phyloP scores from a whole-genome alignment of 345 rosid genomes.

The Salix suchowensis region DNA sequence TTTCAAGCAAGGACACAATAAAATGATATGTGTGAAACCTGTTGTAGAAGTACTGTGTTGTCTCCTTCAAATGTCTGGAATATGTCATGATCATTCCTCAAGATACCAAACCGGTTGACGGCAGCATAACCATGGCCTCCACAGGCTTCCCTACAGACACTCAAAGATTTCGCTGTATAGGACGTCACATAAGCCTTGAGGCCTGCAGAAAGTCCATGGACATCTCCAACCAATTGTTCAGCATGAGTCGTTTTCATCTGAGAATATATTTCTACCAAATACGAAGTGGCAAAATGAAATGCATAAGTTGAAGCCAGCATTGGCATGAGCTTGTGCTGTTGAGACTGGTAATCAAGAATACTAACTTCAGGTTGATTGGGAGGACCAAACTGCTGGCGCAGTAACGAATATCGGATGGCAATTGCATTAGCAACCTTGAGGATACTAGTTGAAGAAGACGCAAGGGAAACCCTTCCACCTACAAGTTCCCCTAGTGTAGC shows the following conservation, averaged over 20 bases:
- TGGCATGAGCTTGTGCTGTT: slow-evolving; percentile 99
- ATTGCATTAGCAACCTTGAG: slow-evolving; percentile 77
- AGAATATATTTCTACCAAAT: slow-evolving; percentile 71
- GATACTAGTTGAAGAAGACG: slow-evolving; percentile 78
- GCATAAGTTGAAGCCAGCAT: slow-evolving; percentile 97
- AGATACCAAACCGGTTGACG: slow-evolving; percentile 88
- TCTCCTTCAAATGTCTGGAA: slow-evolving; percentile 99
- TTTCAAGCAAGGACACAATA: background rate
- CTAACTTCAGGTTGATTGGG: slow-evolving; percentile 93
- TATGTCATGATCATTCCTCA: slow-evolving; percentile 97
- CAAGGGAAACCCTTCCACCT: slow-evolving; percentile 93
- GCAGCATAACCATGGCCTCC: slow-evolving; percentile 99
- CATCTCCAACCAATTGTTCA: slow-evolving; percentile 79
- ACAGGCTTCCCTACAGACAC: slow-evolving; percentile 91
- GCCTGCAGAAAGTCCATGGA: slow-evolving; percentile 95
- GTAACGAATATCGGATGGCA: slow-evolving; percentile 78
- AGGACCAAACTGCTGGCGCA: slow-evolving; percentile 98
- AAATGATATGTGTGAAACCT: slow-evolving; percentile 42
- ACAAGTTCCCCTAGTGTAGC: slow-evolving; percentile 98
- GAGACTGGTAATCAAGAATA: slow-evolving; percentile 97
- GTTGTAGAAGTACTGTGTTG: slow-evolving; percentile 96
- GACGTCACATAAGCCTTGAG: slow-evolving; percentile 92
- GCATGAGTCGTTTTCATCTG: slow-evolving; percentile 82
- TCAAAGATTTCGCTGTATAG: slow-evolving; percentile 78
- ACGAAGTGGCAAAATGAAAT: slow-evolving; percentile 70